Evolutionary conservation across 371 early-diverging fungal genomes (phyloP), one percentile per base, ranked within the genome.

Genomic region (Mortierella sp.): DNA sequence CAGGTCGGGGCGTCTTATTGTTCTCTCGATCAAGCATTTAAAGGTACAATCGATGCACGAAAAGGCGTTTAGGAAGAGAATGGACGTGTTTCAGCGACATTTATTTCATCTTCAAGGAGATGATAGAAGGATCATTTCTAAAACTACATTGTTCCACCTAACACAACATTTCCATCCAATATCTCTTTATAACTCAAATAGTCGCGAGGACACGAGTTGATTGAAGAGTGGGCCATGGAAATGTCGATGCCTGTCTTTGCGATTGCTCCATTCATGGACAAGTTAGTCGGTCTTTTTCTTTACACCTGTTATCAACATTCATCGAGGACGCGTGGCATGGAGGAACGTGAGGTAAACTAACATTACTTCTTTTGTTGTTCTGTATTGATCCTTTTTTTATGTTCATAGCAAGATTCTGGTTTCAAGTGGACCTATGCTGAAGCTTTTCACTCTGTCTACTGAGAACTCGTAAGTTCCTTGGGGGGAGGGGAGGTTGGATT

Each of bases 171-270:
- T 2, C 21, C 0, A 7, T 55, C 55, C 42, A 38, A 7, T 57
- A 3, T 47, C 31, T 38, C 70, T n/a, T 45, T 44, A 9, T 14
- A 13, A 1, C 14, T 19, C 34, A 16, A 63, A 63, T 63, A 63
- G 63, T 16, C 63, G 34, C 38, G 8, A 34, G 34, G 63, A 63
- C 77, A 75, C 19, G 80, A 80, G 70, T 19, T 85, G 54, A 80
- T 79, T 16, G 45, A 79, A 28, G 77, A 82, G n/a, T 85, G 82
- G 86, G 75, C 80, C 9, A 80, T 85, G 86, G 42, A 72, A 19
- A 85, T 82, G 86, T 58, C 77, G 0, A 78, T 82, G 0, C 86
- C 86, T 0, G 86, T 82, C 21, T 85, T 79, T 77, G 86, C 86
- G 14, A 74, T 85, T 14, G 79, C 78, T 7, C 31, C 80, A 0